Percentiles rank a stretch among this genome's conserved stretches.
These are phyloP conservation scores for Castanea sativa DNA, from an alignment of 306 rosid species.

Conservation along the genomic window DNA sequence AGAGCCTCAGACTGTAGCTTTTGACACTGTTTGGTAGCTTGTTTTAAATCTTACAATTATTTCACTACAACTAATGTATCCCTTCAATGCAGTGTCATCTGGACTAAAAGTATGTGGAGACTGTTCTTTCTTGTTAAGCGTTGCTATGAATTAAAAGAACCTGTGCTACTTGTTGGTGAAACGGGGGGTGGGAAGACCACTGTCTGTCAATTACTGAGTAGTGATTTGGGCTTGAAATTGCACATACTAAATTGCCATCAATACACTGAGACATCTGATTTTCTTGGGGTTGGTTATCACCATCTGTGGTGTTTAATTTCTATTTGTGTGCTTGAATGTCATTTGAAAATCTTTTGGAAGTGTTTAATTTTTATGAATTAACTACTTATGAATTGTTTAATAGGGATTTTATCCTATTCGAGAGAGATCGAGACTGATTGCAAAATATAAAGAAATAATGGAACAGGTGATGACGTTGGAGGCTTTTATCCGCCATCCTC, in stretches of 20 bases:
- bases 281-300: slow-evolving; percentile 76
- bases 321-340: not conserved
- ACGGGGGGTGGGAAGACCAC: slow-evolving; percentile 99
- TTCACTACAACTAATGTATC: slow-evolving; percentile 16
- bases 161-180: slow-evolving; percentile 95
- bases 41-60: not conserved
- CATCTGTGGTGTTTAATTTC: not conserved
- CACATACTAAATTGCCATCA: slow-evolving; percentile 93
- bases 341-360: not conserved
- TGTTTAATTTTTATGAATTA: slow-evolving; percentile 10
- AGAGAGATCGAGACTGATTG: slow-evolving; percentile 66
- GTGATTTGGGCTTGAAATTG: slow-evolving; percentile 54
- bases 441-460: slow-evolving; percentile 45
- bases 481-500: slow-evolving; percentile 38
- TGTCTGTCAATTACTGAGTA: slow-evolving; percentile 83
- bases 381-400: slow-evolving; percentile 8
- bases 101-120: slow-evolving; percentile 78
- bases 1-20: not conserved
- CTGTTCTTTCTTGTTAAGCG: slow-evolving; percentile 78
- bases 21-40: not conserved
- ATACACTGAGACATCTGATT: slow-evolving; percentile 92
- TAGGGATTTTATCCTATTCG: slow-evolving; percentile 86
- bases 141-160: slow-evolving; percentile 69
- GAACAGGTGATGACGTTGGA: slow-evolving; percentile 46
- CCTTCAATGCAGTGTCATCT: slow-evolving; percentile 47